Evolutionary conservation across 2,329 filamentous ascomycete genomes (phyloP), one percentile per base, ranked within the genome.

Genomic region (Aureobasidium sp.): DNA sequence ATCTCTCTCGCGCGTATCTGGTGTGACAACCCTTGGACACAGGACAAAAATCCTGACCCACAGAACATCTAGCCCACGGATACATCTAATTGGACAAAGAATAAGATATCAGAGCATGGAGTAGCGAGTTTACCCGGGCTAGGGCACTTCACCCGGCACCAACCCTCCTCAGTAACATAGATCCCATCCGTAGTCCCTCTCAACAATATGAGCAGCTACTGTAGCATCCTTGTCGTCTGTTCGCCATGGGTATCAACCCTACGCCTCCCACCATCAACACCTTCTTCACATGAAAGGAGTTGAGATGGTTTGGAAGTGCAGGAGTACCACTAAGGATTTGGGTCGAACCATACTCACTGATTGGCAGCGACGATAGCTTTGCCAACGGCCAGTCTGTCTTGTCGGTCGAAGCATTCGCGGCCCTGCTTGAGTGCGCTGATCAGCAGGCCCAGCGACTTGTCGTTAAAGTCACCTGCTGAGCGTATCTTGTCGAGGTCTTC

Each of bases 401-500:
- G 81, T n/a, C 69, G 67, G 11, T 78, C 77, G 70, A 89, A 90
- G 63, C 86, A 80, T 6, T 75, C 76, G 4, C 82, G 81, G 0
- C 88, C 88, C 69, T 91, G 87, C 74, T 84, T 83, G 66, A 91
- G 72, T 3, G 87, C 86, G 67, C 83, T 78, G 37, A 91, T 80
- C 45, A 91, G 79, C 69, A 90, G 81, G 5, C 80, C 78, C 34
- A 90, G 66, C 65, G 76, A 79, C 3, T 83, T 82, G 57, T 85
- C 84, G 69, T 84, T 86, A 75, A 91, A 92, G 73, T 91, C 89
- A 67, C 85, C 83, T 10, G 88, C 86, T 42, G 72, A 71, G 65
- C 88, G 83, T 64, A 91, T 78, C 72, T 85, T 84, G 75, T 90
- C 85, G 41, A 92, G 79, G 70, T 91, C 89, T 66, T 90, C 86